phyloP scores from a whole-genome alignment of 768 basidiomycete genomes.

The Boletus patriciae region DNA sequence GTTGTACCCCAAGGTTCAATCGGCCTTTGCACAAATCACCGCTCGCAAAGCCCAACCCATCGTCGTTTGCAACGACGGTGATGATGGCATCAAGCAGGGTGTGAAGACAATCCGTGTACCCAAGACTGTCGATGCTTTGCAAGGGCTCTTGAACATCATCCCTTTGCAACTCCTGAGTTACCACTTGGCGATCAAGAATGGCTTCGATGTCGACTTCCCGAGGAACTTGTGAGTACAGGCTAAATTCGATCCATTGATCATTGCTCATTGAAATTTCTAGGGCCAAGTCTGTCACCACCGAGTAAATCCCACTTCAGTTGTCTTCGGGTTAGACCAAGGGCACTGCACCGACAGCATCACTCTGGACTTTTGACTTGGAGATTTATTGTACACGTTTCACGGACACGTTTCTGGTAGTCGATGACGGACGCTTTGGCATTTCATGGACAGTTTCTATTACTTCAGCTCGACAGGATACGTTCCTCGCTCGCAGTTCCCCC shows the following conservation, averaged over 20 bases:
- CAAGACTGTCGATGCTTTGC: slow-evolving; percentile 89
- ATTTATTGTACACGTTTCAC: slow-evolving; percentile 18
- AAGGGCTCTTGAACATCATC: slow-evolving; percentile 95
- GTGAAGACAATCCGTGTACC: slow-evolving; percentile 93
- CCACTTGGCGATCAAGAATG: slow-evolving; percentile 93
- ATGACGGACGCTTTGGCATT: slow-evolving; percentile 30
- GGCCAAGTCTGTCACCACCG: slow-evolving; percentile 76
- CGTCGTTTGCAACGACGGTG: slow-evolving; percentile 93
- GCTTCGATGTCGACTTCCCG: slow-evolving; percentile 98
- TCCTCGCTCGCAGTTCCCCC: not conserved
- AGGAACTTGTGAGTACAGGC: slow-evolving; percentile 74
- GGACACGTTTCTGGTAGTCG: slow-evolving; percentile 28
- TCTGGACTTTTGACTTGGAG: slow-evolving; percentile 14
- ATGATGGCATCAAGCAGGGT: slow-evolving; percentile 69
- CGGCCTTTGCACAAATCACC: slow-evolving; percentile 94
- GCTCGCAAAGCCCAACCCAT: slow-evolving; percentile 96
- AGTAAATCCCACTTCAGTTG: slow-evolving; percentile 42
- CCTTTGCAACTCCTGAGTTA: slow-evolving; percentile 95
- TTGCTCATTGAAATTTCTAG: slow-evolving; percentile 35
- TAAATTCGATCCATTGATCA: slow-evolving; percentile 1
- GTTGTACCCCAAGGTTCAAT: slow-evolving; percentile 96
- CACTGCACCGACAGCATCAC: not conserved
- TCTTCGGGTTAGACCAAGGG: not conserved
- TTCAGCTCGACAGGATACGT: slow-evolving; percentile 1
- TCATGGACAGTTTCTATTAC: slow-evolving; percentile 17